These are phyloP conservation scores for Arthroderma sp. DNA, from an alignment of 2,329 filamentous ascomycete genomes.

Conservation along the genomic window DNA sequence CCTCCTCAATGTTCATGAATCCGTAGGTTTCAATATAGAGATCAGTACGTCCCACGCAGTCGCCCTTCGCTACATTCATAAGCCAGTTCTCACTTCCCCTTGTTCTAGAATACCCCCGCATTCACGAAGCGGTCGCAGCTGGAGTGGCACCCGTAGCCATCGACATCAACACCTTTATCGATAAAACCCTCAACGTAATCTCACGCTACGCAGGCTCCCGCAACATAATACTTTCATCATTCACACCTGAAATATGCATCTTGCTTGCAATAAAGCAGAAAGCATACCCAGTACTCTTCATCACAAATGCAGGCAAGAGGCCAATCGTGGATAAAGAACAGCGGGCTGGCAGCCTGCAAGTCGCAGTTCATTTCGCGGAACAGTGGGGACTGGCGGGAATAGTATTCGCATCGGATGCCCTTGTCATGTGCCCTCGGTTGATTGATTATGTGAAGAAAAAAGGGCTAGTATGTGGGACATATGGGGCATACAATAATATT, in stretches of 20 bases:
- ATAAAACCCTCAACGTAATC: slow-evolving; percentile 23
- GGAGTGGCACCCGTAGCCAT: slow-evolving; percentile 23
- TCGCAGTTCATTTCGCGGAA: slow-evolving; percentile 26
- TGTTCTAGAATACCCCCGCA: slow-evolving; percentile 27
- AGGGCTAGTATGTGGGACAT: slow-evolving; percentile 24
- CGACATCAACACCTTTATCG: slow-evolving; percentile 29
- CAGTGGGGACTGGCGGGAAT: slow-evolving; percentile 27
- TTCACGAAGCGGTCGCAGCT: slow-evolving; percentile 25
- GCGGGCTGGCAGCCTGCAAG: slow-evolving; percentile 25
- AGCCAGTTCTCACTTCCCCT: too few species aligned
- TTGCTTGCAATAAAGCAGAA: slow-evolving; percentile 15
- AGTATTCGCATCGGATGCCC: slow-evolving; percentile 23
- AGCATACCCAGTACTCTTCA: slow-evolving; percentile 16
- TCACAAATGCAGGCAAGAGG: slow-evolving; percentile 17
- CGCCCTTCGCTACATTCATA: neutral
- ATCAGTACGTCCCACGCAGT: slow-evolving; percentile 20
- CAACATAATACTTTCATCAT: slow-evolving; percentile 21
- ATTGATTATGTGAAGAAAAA: slow-evolving; percentile 21
- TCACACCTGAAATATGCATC: slow-evolving; percentile 19
- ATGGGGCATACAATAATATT: slow-evolving; percentile 23
- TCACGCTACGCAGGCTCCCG: slow-evolving; percentile 14
- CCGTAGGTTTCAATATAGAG: slow-evolving; percentile 30
- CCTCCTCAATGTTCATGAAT: slow-evolving; percentile 21
- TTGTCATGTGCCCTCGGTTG: slow-evolving; percentile 26
- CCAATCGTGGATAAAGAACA: slow-evolving; percentile 17